Evolutionary conservation across 768 basidiomycete species (phyloP), one percentile per base, ranked within the genome.

Genomic region (Chalciporus sphaerocephalus): DNA sequence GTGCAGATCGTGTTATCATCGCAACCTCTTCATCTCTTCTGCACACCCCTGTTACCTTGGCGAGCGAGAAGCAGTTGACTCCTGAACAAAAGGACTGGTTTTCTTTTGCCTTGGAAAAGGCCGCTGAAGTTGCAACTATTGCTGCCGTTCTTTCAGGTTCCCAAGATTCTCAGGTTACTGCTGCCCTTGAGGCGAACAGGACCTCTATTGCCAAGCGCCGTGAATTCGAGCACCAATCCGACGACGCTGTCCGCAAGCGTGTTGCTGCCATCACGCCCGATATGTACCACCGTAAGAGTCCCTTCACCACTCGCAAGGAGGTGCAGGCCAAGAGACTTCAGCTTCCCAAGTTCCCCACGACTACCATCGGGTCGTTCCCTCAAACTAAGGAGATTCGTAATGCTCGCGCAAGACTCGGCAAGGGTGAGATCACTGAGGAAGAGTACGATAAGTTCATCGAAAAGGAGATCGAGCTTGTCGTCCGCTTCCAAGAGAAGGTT

Each of bases 361-460:
- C 95, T 46, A 96, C 95, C 54, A 97, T 98, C 58, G 94, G 93
- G 51, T 97, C 95, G 23, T 97, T 96, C 91, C 95, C 94, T 57
- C 96, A 99, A 86, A 99, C 96, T 62, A 97, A 95, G 73, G 94
- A 98, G 72, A 99, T 99, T 60, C 94, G 96, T 72, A 78, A 78
- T 56, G 94, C 94, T 61, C 95, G 96, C 76, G 86, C 94, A 55
- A 97, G 91, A 74, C 82, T 92, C 57, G 81, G 78, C 69, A 99
- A 98, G 76, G 82, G 83, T 52, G 92, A 96, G 65, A 74, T 99
- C 63, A 85, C 87, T 42, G 67, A 78, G 58, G 81, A 76, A 42
- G 74, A 97, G 70, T 99, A 99, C 72, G 93, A 98, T 55, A 80
- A 90, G 54, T 98, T 98, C 77, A 94, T 99, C 76, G 87, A 94